Evolutionary conservation across 2,329 filamentous ascomycete genomes (phyloP).

Genomic region (Cadophora gregata): DNA sequence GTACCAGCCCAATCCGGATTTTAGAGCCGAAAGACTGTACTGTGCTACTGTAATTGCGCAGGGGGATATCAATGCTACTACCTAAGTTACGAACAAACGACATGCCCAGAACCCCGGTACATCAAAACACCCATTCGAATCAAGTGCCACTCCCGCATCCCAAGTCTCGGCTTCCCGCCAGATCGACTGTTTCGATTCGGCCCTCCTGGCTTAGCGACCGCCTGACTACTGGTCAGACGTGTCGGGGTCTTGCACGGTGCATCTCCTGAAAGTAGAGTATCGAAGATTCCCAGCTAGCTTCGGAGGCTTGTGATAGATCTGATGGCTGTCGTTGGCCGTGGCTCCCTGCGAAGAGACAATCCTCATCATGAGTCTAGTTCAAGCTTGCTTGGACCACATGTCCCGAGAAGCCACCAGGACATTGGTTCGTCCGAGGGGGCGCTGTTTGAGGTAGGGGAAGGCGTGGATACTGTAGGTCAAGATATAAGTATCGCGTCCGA

Average conservation of each 20-base stretch:
- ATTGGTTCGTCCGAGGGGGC: constrained; percentile 28
- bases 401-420: constrained; percentile 27
- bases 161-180: constrained; percentile 20
- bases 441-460: constrained; percentile 17
- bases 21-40: neutral
- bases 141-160: constrained; percentile 16
- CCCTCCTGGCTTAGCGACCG: constrained; percentile 26
- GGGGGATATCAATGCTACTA: constrained; percentile 31
- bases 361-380: constrained; percentile 35
- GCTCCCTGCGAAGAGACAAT: constrained; percentile 25
- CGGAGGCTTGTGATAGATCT: constrained; percentile 15
- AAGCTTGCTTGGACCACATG: constrained; percentile 34
- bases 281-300: constrained; percentile 29
- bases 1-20: neutral
- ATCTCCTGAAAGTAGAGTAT: constrained; percentile 13
- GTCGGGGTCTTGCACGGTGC: constrained; percentile 22
- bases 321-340: constrained; percentile 33
- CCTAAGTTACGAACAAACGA: constrained; percentile 24
- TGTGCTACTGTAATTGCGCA: constrained; percentile 13
- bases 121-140: constrained; percentile 15
- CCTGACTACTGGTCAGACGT: constrained; percentile 36
- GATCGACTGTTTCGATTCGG: constrained; percentile 35
- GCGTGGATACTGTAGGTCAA: constrained; percentile 19
- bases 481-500: constrained; percentile 34
- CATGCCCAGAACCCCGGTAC: constrained; percentile 11